A percentile compares a stretch with the other conserved stretches of the same genome.
phyloP scores from a whole-genome alignment of 192 early-diverging fungal species.

The Rhizophlyctis rosea region DNA sequence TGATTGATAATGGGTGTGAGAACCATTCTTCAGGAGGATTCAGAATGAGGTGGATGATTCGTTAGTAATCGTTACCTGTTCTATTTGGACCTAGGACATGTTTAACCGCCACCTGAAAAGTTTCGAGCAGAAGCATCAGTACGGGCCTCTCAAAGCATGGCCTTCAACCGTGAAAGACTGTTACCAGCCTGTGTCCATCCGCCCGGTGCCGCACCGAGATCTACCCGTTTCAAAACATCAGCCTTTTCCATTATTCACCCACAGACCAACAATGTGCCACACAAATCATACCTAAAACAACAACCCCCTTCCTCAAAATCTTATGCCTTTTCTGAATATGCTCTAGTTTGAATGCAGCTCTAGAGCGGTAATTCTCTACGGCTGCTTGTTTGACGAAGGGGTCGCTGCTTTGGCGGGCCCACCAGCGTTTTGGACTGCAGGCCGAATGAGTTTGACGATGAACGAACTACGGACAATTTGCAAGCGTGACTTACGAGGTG shows the following conservation, averaged over 20 bases:
- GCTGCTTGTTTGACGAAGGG: conserved; percentile 61
- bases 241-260: no score
- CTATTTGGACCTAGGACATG: background rate
- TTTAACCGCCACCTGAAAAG: conserved; percentile 11
- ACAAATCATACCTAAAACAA: conserved; percentile 34
- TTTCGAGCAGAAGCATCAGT: no score
- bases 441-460: no score
- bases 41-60: conserved; percentile 4
- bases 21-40: conserved; percentile 1
- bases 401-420: conserved; percentile 62
- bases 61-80: background rate
- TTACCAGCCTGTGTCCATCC: conserved; percentile 4
- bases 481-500: no score
- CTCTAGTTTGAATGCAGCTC: conserved; percentile 73
- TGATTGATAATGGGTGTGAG: no score
- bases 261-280: no score
- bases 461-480: no score
- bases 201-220: background rate
- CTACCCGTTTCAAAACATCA: no score
- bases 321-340: conserved; percentile 31
- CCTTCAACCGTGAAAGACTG: no score
- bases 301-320: conserved; percentile 19
- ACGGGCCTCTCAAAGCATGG: no score
- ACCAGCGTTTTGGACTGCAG: conserved; percentile 50
- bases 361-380: conserved; percentile 59